Base-by-base conservation (phyloP, 345 rosid genomes). In the Litchi chinensis region DNA sequence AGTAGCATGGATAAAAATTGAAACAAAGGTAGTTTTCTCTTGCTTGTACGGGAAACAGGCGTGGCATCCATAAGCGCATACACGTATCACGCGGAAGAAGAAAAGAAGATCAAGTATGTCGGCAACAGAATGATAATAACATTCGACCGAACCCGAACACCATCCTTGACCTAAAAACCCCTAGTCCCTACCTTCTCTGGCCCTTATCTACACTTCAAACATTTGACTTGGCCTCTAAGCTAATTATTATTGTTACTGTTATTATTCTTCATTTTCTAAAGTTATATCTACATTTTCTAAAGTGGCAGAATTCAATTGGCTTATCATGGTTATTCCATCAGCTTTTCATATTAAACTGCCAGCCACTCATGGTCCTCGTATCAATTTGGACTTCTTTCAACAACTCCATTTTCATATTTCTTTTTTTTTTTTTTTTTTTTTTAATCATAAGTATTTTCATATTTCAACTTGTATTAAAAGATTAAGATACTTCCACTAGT, bases 211-310 rank as follows among this genome's bases (percentile, higher is more conserved):
- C 3, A 15, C 44, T 15, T 24, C 54, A 9, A 50, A 68, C 7
- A 11, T 74, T 43, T 62, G 69, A 62, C 77, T 74, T 74, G 39
- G 24, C 6, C 21, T 62, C 77, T n/a, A 44, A 43, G 52, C 0
- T n/a, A n/a, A 5, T 7, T 22, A 11, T 46, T 65, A 32, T 46
- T 65, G 2, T 13, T 65, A 5, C 41, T 26, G 40, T 10, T 32
- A 52, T 32, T 28, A 16, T 0, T 1, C 54, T 19, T 18, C 1
- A 26, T 26, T 26, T 26, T 26, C 28, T 26, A 7, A 70, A 46
- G n/a, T 0, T 3, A 24, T 32, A 12, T 70, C 19, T 41, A 24
- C 24, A 13, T 68, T n/a, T 68, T 13, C 16, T 40, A 3, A 41
- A 39, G 71, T 13, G 52, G 11, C 73, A 70, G 21, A 24, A 12